Evolutionary conservation across 345 rosid species (phyloP), one percentile per base, ranked within the genome.

Genomic region (Acer saccharum): DNA sequence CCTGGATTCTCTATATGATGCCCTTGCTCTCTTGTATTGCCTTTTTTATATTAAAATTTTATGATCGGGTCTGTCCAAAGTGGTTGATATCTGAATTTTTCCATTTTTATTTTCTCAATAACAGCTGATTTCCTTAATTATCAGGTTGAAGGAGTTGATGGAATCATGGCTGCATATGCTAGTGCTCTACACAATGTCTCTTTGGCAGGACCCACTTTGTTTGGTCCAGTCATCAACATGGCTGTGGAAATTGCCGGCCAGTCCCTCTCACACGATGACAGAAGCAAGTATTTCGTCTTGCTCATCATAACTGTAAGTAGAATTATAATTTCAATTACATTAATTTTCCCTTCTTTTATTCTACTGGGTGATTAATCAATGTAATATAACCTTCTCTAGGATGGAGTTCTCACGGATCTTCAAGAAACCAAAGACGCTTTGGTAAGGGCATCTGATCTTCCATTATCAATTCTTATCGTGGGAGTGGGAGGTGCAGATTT

Each of bases 391-490:
- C 63, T 65, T 83, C 18, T 74, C 32, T 66, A 95, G 98, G 98
- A 95, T 83, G 98, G 98, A 66, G 97, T 95, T 68, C 78, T 95
- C 2, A 88, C 97, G 0, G 98, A 93, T 82, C 86, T 90, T 75
- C 82, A 89, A 79, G 97, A 91, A 79, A 91, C 98, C 21, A 81
- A 84, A 76, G 85, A 95, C 78, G 91, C 95, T 72, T 77, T 95
- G 82, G 98, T 95, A 76, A 88, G 80, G 80, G 97, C 97, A 68
- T 95, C 98, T 69, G 98, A 95, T 86, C 98, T 95, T 78, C 98
- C 98, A 3, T 72, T 95, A 62, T 95, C 98, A 50, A 73, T 93
- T 77, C 94, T 95, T 71, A 91, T 93, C 16, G 90, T 95, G 1
- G 98, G 98, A 55, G 97, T 93, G 50, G 98, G 98, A 48, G 74